These are phyloP conservation scores for Zelonia costaricensis DNA, from an alignment of 208 protist species.

Conservation along the genomic window DNA sequence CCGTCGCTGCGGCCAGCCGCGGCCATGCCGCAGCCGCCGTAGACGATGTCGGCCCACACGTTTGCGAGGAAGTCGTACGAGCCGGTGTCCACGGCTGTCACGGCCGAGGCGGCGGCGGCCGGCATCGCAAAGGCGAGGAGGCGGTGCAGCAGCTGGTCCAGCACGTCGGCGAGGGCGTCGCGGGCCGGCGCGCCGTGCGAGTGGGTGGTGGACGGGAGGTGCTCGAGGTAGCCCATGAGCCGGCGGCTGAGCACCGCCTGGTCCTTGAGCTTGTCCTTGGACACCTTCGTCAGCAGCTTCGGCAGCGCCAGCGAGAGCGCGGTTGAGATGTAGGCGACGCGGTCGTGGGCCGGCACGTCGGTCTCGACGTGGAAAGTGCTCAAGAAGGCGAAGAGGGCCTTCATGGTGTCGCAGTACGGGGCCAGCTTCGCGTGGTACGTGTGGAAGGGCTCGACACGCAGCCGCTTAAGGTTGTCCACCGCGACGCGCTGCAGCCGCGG, in stretches of 20 bases:
- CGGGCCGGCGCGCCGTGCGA: neutral
- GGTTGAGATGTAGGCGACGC: slow-evolving; percentile 67
- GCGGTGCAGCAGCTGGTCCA: slow-evolving; percentile 67
- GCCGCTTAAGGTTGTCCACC: slow-evolving; percentile 73
- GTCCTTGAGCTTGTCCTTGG: slow-evolving; percentile 76
- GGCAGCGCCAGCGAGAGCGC: slow-evolving; percentile 75
- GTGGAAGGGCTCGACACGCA: slow-evolving; percentile 71
- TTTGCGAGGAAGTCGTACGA: slow-evolving; percentile 31
- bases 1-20: neutral
- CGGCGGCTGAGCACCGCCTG: slow-evolving; percentile 80
- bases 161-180: slow-evolving; percentile 54
- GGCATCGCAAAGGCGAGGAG: slow-evolving; percentile 63
- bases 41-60: slow-evolving; percentile 30
- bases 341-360: slow-evolving; percentile 58
- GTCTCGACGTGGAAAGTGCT: slow-evolving; percentile 76
- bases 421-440: slow-evolving; percentile 61
- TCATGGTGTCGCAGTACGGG: slow-evolving; percentile 81
- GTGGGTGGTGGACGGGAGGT: slow-evolving; percentile 30
- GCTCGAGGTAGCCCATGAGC: slow-evolving; percentile 74
- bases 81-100: neutral
- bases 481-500: slow-evolving; percentile 68
- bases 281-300: slow-evolving; percentile 68
- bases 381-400: slow-evolving; percentile 82
- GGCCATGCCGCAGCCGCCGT: slow-evolving; percentile 25
- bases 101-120: neutral